These are phyloP conservation scores for Cerrena zonata DNA, from an alignment of 1,284 basidiomycete species.

Conservation along the genomic window DNA sequence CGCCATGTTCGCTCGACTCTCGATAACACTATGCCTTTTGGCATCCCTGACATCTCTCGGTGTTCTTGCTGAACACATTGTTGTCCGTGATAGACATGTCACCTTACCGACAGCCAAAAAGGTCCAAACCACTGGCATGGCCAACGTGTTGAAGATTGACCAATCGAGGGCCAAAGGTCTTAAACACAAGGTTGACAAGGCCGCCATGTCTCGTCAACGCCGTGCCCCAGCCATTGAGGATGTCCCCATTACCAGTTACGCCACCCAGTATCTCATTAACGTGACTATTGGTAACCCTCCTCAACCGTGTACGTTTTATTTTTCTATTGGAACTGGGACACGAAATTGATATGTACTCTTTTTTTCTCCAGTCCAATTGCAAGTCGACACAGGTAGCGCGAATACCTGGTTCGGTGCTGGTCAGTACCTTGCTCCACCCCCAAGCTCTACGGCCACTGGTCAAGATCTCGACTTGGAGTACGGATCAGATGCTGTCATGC, in stretches of 20 bases:
- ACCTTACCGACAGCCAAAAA: slow-evolving; percentile 11
- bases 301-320: slow-evolving; percentile 6
- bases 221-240: background rate
- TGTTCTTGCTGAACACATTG: slow-evolving; percentile 5
- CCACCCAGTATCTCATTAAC: slow-evolving; percentile 11
- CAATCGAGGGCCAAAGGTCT: slow-evolving; percentile 9
- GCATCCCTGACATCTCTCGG: background rate
- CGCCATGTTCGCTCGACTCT: background rate
- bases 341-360: background rate
- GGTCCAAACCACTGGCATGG: slow-evolving; percentile 8
- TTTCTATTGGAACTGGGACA: no score
- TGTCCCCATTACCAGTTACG: slow-evolving; percentile 9
- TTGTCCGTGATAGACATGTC: slow-evolving; percentile 9
- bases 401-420: slow-evolving; percentile 58
- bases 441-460: slow-evolving; percentile 28
- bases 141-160: slow-evolving; percentile 8
- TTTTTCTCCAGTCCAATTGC: background rate
- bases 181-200: background rate
- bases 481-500: slow-evolving; percentile 40
- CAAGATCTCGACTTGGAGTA: slow-evolving; percentile 32
- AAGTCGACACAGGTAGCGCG: slow-evolving; percentile 23
- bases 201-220: no score
- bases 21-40: background rate
- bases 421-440: slow-evolving; percentile 33
- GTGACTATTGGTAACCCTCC: slow-evolving; percentile 12